Evolutionary conservation across 768 basidiomycete genomes (phyloP).

Genomic region (Phlebiopsis gigantea): DNA sequence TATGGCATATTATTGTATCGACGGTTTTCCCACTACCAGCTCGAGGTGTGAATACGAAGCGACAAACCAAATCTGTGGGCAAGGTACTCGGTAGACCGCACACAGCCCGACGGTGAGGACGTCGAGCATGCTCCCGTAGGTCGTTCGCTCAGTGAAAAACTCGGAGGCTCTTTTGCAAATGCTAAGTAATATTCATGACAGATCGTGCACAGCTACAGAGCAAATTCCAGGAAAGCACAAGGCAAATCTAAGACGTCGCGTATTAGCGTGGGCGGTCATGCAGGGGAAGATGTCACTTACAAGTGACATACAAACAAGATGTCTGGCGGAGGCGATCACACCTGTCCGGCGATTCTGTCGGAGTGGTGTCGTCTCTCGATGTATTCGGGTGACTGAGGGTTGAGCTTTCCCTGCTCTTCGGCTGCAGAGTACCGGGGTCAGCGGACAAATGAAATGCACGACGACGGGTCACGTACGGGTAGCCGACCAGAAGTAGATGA

Average conservation of each 20-base stretch:
- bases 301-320: not conserved
- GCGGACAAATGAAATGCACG: not conserved
- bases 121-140: too few species aligned
- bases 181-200: not conserved
- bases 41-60: too few species aligned
- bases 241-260: not conserved
- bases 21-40: too few species aligned
- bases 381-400: constrained; percentile 58
- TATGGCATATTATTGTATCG: not conserved
- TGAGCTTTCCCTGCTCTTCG: constrained; percentile 64
- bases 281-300: not conserved
- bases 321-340: not conserved
- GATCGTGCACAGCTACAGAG: not conserved
- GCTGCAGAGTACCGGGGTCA: constrained; percentile 32
- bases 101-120: too few species aligned
- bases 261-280: too few species aligned
- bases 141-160: too few species aligned
- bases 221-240: not conserved
- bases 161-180: too few species aligned
- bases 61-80: too few species aligned
- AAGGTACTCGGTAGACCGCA: too few species aligned
- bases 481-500: constrained; percentile 84
- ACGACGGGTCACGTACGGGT: constrained; percentile 52
- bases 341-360: constrained; percentile 11
- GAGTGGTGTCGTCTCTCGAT: constrained; percentile 25